Conservation (phyloP, 1,284 basidiomycete species). For the Gomphus bonarii region DNA sequence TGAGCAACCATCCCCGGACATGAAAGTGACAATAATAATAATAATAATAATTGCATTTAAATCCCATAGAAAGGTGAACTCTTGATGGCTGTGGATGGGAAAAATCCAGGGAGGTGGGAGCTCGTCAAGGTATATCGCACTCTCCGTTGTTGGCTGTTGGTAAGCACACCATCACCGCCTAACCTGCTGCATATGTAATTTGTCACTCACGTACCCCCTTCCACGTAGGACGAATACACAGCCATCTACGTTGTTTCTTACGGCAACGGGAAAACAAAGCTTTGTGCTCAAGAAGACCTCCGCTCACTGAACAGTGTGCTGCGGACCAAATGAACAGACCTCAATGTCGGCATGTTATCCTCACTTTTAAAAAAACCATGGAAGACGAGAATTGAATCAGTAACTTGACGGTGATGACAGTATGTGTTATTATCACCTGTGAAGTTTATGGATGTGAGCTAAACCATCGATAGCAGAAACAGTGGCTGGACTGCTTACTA, state of each 20-base stretch:
- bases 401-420: not conserved
- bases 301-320: not conserved
- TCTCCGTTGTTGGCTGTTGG: not conserved
- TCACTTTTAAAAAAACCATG: not conserved
- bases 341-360: not conserved
- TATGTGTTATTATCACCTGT: not conserved
- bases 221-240: not conserved
- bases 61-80: not conserved
- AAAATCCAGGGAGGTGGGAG: not conserved
- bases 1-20: not conserved
- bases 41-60: no score
- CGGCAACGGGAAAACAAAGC: not conserved
- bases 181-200: not conserved
- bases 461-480: not conserved
- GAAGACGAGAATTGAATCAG: not conserved
- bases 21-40: not conserved
- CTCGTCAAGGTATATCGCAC: not conserved
- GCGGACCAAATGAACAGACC: not conserved
- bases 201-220: not conserved
- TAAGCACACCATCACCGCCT: not conserved
- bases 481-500: not conserved
- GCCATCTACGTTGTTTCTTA: conserved; percentile 1
- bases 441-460: not conserved
- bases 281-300: not conserved
- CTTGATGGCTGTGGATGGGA: not conserved